Base-by-base conservation (phyloP, 352 stramenopile species). In the Pythium sukuiense region DNA sequence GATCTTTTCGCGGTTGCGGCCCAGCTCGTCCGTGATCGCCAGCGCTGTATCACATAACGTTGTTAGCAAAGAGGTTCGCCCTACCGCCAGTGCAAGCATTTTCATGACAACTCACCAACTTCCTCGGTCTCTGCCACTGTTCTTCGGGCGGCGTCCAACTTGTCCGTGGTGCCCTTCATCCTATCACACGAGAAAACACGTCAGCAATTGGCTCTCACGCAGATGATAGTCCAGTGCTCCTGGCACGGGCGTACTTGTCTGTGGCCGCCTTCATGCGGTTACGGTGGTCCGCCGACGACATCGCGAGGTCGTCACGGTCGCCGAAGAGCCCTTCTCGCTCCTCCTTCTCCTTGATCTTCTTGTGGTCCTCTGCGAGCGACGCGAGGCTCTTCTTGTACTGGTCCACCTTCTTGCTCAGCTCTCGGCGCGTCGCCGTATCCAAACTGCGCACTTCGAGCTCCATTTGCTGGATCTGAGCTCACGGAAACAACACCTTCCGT, bases 341-440 rank as follows among this genome's bases (percentile, higher is more conserved):
- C 61, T 94, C 87, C 53, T 92, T 92, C 26, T 92, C 87, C 12
- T 82, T 79, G 54, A 94, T 93, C 65, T 74, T 81, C 72, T 88
- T 94, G 64, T 92, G 82, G 43, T 95, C 87, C 6, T 83, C 79
- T 11, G 78, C 77, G n/a, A 95, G 70, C 39, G 85, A 92, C n/a
- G 80, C 84, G 50, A 95, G 70, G 41, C 84, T 94, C 69, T 95
- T 95, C 67, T 92, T 93, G 81, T 95, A 95, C 73, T 95, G 87
- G 59, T 93, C 85, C 39, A 95, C 85, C 56, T 95, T 95, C 74
- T 95, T 95, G 18, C 82, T 92, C 27, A 95, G 76, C 64, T 95
- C 87, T n/a, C 84, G 83, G 18, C 85, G 84, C 37, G 87, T 94
- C 24, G 84, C 81, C 2, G 79, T 63, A 43, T 95, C 87, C 60